phyloP scores from a whole-genome alignment of 2,329 filamentous ascomycete genomes.

The Saccharata proteae region DNA sequence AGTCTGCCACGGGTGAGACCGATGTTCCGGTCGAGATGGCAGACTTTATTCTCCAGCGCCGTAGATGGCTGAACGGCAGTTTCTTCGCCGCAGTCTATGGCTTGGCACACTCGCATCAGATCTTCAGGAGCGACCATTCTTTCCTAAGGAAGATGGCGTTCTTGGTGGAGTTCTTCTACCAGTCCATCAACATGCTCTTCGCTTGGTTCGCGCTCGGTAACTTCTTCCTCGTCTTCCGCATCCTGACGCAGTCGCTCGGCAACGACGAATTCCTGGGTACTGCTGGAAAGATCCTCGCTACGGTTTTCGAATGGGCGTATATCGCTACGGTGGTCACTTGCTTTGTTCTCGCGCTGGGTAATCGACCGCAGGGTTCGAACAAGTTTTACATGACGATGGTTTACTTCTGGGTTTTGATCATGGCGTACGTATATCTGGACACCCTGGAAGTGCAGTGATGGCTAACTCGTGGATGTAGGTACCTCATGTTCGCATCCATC shows the following conservation, averaged over 20 bases:
- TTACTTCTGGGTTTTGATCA: slow-evolving; percentile 95
- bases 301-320: slow-evolving; percentile 94
- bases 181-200: slow-evolving; percentile 94
- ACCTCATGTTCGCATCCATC: slow-evolving; percentile 86
- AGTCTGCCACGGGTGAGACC: slow-evolving; percentile 91
- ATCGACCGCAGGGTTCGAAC: slow-evolving; percentile 86
- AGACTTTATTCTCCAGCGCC: slow-evolving; percentile 87
- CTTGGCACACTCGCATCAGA: slow-evolving; percentile 87
- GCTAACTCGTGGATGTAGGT: slow-evolving; percentile 35
- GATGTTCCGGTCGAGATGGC: slow-evolving; percentile 91
- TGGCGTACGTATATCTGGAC: slow-evolving; percentile 59
- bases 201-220: slow-evolving; percentile 98
- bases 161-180: slow-evolving; percentile 85
- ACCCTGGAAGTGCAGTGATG: not conserved
- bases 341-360: slow-evolving; percentile 88
- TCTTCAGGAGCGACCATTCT: slow-evolving; percentile 87
- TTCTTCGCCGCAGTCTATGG: slow-evolving; percentile 98
- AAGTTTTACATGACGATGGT: slow-evolving; percentile 94
- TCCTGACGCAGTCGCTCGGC: slow-evolving; percentile 78
- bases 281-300: slow-evolving; percentile 66
- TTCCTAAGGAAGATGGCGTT: slow-evolving; percentile 79
- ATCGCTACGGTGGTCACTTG: slow-evolving; percentile 84
- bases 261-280: slow-evolving; percentile 56
- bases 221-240: slow-evolving; percentile 98
- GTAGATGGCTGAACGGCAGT: slow-evolving; percentile 94